Evolutionary conservation across 225 moss, liverwort and hornwort species (phyloP), one percentile per base, ranked within the genome.

Genomic region (Physcomitrium patens): DNA sequence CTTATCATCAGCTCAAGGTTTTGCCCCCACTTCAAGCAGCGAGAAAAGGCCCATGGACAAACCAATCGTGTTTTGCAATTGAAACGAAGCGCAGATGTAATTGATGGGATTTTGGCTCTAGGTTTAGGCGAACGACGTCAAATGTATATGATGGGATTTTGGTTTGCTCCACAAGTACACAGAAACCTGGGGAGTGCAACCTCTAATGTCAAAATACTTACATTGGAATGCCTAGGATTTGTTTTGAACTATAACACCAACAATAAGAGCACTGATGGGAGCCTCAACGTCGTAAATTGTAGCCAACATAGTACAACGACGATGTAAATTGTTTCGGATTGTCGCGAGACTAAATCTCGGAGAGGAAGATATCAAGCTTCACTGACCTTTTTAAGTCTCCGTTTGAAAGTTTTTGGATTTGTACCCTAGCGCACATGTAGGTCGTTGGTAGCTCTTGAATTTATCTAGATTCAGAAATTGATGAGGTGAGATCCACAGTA

Each of bases 21-120:
- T 82, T 79, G 77, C 79, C 22, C 66, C 82, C 70, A 70, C 79
- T 74, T 73, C 24, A n/a, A 73, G 74, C n/a, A 66, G 77, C 82
- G 83, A 86, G 70, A 86, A 86, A 27, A 79, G 86, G 71, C 86
- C 82, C 37, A 24, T 80, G 73, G 79, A 86, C 73, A 79, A 86
- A 74, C 79, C 79, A 18, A 83, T 71, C 56, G 82, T 77, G 66
- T 77, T 79, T 56, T 77, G 72, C 82, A 82, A 46, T 63, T 82
- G 86, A 86, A 86, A 58, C 82, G 86, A 70, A 72, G 86, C 46
- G 74, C 73, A 67, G 86, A 41, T 75, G 63, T 70, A 67, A 12
- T 67, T 63, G 75, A 71, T 63, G 75, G 81, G 79, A 65, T 73
- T 84, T 24, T 24, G 24, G 24, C 24, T 24, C 24, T 24, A 24